Evolutionary conservation across 441 rosid genomes (phyloP), one percentile per base, ranked within the genome.

Genomic region (Capsella rubella): DNA sequence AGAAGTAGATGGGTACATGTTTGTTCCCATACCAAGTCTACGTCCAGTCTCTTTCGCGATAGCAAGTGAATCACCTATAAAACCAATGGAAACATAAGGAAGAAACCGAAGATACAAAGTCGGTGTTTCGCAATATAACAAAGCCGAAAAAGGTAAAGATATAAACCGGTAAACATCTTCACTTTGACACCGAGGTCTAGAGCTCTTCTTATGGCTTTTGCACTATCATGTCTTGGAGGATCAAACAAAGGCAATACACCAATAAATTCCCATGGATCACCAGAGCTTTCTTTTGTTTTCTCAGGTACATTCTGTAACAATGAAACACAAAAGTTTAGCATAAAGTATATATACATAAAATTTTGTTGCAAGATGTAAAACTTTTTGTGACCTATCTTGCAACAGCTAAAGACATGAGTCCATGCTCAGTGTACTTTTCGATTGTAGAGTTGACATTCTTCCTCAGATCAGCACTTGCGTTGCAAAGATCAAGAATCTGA

Each of bases 161-260:
- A 89, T 21, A 21, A 21, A 21, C 98, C 97, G 1, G 99, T 94
- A 52, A 94, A 92, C 97, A 94, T 94, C 87, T 94, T 94, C 64
- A 94, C 99, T 55, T 94, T 94, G 37, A 94, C 99, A 49, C 97
- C 97, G 35, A 94, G 99, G 67, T 90, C 79, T 58, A 94, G 85
- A 59, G 97, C 99, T 75, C 87, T 83, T 58, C 95, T 89, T 52
- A 94, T 94, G 62, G 99, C 92, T 74, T 94, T 97, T 55, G 97
- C 99, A 85, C 99, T 84, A 73, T 95, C 97, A 77, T 95, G 91
- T 79, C 95, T 89, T 51, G 94, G 94, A 72, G 94, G 94, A 78
- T 87, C 94, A 68, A 89, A 89, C 60, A 89, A 84, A 64, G 91
- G 83, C 79, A 89, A 71, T 55, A 89, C 82, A 76, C 94, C 91